Evolutionary conservation across 768 basidiomycete genomes (phyloP), one percentile per base, ranked within the genome.

Genomic region (Psilocybe azurescens): DNA sequence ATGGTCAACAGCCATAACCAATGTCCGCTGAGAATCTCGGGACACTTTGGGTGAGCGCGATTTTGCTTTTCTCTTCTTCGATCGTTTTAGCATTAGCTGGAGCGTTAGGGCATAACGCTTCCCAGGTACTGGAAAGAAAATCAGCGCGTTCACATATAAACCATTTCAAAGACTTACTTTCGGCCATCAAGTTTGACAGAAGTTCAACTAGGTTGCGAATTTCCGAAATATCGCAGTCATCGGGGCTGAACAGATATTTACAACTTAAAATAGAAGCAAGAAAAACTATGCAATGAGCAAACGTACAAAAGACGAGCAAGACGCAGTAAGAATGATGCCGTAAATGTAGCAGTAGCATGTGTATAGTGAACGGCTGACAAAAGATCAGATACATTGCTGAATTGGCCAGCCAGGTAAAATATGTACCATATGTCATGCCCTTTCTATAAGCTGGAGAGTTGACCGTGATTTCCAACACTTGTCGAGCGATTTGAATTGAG

Each of bases 331-430:
- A 98, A 91, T 3, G 94, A 93, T 11, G 95, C 95, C 20, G 93
- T 86, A 76, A 98, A 98, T 0, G 95, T 97, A 5, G 95, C 95
- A 30, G 94, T 93, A 46, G 93, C 93, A 71, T 98, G 95, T 13
- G 91, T 91, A 69, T 92, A 91, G 71, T 93, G 89, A n/a, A 95
- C 91, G 14, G 94, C 93, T 93, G 11, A 59, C 48, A 54, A 49
- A 56, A 46, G 9, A 58, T 28, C 29, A 58, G 53, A 54, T 56
- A 41, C n/a, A 30, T 46, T 8, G 30, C 29, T 49, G 57, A 30
- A n/a, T 24, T 36, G 48, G 20, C 48, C 18, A 9, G 39, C 3
- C 13, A 20, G 29, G 39, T 5, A n/a, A 48, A 7, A 44, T 9
- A 0, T 36, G 71, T 69, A 91, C 94, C 93, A 70, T 94, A 97